These are phyloP conservation scores for Sabuloglossum arenarium DNA, from an alignment of 495 filamentous ascomycete species.

Conservation along the genomic window DNA sequence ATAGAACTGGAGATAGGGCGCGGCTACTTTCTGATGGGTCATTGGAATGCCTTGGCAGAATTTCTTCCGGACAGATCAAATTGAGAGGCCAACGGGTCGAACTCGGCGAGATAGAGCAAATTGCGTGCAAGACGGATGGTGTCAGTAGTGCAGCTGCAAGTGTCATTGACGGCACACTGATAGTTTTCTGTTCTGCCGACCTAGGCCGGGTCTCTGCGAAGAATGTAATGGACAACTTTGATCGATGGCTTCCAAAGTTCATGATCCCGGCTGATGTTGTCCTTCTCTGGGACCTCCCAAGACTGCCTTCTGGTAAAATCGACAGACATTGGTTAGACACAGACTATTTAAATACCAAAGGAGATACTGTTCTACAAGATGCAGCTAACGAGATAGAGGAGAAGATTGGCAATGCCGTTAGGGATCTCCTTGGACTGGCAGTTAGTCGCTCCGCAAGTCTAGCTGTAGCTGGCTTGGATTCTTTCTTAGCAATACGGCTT, in stretches of 20 bases:
- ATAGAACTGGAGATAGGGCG: constrained; percentile 74
- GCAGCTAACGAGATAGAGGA: constrained; percentile 19
- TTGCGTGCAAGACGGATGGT: constrained; percentile 30
- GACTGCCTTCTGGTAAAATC: constrained; percentile 58
- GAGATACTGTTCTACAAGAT: constrained; percentile 10
- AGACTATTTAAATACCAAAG: constrained; percentile 23
- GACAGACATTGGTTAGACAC: constrained; percentile 42
- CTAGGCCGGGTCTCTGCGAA: constrained; percentile 14
- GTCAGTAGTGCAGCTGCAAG: constrained; percentile 34
- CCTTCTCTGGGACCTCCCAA: constrained; percentile 37
- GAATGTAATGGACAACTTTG: constrained; percentile 34
- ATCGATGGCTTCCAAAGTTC: constrained; percentile 48
- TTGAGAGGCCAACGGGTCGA: constrained; percentile 65
- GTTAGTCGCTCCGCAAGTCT: constrained; percentile 24
- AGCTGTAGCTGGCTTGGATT: constrained; percentile 42
- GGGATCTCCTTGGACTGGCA: constrained; percentile 22
- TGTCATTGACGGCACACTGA: constrained; percentile 35
- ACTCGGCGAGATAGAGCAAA: constrained; percentile 64
- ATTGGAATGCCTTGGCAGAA: constrained; percentile 66
- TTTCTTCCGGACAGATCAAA: constrained; percentile 61
- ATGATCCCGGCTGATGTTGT: constrained; percentile 60
- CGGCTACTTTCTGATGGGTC: constrained; percentile 42
- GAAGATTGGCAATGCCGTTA: constrained; percentile 25
- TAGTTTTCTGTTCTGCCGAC: constrained; percentile 41
- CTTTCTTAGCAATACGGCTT: constrained; percentile 45